These are phyloP conservation scores for Vitis hybrid DNA, from an alignment of 177 flowering plant genomes.

Conservation along the genomic window DNA sequence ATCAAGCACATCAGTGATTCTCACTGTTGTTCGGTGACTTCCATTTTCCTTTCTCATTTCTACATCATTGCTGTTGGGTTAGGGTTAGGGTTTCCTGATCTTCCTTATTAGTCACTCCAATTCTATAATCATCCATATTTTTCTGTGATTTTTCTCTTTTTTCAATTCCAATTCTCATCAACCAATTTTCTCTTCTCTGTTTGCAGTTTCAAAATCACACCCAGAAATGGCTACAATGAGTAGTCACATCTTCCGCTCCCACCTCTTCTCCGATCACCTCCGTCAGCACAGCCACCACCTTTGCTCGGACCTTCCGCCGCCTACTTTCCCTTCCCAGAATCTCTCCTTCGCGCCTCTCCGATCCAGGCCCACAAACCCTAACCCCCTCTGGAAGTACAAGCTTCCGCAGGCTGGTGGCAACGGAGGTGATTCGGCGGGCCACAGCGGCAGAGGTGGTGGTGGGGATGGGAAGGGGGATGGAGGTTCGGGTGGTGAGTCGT, in stretches of 20 bases:
- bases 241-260: neutral
- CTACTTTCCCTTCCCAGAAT: neutral
- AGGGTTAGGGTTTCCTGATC: neutral
- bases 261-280: neutral
- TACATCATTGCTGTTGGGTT: neutral
- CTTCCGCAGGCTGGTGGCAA: slow-evolving; percentile 12
- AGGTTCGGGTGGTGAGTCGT: slow-evolving; percentile 2
- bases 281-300: neutral
- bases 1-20: no score
- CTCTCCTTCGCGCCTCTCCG: neutral
- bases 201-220: no score
- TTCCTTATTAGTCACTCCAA: neutral
- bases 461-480: slow-evolving; percentile 13
- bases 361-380: neutral
- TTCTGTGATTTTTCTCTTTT: neutral
- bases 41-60: neutral
- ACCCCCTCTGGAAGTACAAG: slow-evolving; percentile 2
- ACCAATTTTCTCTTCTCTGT: neutral
- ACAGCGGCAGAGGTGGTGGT: slow-evolving; percentile 23
- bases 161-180: neutral
- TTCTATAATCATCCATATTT: neutral
- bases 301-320: neutral
- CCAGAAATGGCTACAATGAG: no score
- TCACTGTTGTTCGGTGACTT: neutral
- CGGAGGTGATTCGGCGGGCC: slow-evolving; percentile 3